phyloP scores from a whole-genome alignment of 2,329 filamentous ascomycete genomes.

The Geosmithia putterillii region DNA sequence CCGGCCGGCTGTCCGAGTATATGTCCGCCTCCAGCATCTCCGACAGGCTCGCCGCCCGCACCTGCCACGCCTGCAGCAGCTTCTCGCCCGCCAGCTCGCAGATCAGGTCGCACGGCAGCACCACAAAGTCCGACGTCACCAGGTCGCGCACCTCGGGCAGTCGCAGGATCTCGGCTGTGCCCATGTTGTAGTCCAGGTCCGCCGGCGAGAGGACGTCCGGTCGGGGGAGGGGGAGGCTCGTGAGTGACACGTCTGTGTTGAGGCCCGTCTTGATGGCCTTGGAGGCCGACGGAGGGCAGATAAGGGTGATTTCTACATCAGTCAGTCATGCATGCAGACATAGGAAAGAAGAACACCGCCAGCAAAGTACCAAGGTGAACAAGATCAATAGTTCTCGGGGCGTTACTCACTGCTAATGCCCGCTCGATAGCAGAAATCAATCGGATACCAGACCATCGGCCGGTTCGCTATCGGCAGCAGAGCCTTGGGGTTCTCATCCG shows the following conservation, averaged over 20 bases:
- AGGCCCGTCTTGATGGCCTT: conserved; percentile 57
- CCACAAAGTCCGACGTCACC: conserved; percentile 75
- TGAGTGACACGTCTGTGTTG: conserved; percentile 67
- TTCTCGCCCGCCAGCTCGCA: conserved; percentile 78
- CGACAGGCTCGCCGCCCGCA: conserved; percentile 59
- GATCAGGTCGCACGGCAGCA: conserved; percentile 86
- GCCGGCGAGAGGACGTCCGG: conserved; percentile 66
- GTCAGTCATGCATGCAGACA: conserved; percentile 15
- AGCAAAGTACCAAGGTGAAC: too few species aligned
- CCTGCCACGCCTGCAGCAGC: conserved; percentile 86
- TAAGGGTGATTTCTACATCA: conserved; percentile 45
- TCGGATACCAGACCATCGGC: conserved; percentile 82
- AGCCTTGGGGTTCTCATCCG: conserved; percentile 71
- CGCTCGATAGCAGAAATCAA: conserved; percentile 75
- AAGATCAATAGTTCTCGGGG: not conserved
- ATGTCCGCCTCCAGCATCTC: conserved; percentile 39
- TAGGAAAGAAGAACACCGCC: too few species aligned
- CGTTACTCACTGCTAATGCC: conserved; percentile 55
- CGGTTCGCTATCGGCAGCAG: conserved; percentile 72
- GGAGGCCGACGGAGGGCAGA: conserved; percentile 52
- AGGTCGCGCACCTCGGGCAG: conserved; percentile 69
- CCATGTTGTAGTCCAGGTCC: conserved; percentile 69
- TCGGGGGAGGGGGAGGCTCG: conserved; percentile 57
- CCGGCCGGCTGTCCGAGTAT: conserved; percentile 22
- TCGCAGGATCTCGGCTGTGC: conserved; percentile 79